Base-by-base conservation (phyloP, 306 rosid genomes). In the Quercus parvula region DNA sequence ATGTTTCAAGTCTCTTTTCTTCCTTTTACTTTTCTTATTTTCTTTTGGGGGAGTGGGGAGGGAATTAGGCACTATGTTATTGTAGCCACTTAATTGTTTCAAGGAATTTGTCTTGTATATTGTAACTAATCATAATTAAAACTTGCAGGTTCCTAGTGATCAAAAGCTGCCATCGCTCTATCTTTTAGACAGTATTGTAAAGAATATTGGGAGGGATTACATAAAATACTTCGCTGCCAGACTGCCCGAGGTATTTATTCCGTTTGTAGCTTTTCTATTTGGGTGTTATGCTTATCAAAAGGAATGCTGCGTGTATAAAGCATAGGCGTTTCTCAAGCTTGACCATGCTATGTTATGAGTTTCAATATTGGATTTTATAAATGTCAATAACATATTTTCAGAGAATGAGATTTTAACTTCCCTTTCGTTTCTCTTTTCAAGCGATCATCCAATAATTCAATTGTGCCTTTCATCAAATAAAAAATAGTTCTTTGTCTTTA, bases 121-220 rank as follows among this genome's bases (percentile, higher is more conserved):
- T 73, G 61, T 49, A 52, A 75, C 84, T 78, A 75, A 85, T 79
- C 14, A 12, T 57, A 61, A 67, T 66, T 52, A 82, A 76, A 73
- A 63, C 83, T 84, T 91, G 78, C 98, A 94, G 97, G 98, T 94
- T 82, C 90, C 97, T 12, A 90, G 87, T 72, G 98, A 94, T 25
- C 97, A 90, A 85, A 94, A 94, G 89, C 89, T 94, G 63, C 98
- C 98, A 46, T 90, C 98, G 17, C 98, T 94, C 68, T 94, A 94
- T 88, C 96, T 94, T 78, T 77, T 94, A 77, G 98, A 94, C 94
- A 92, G 98, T 84, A 94, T 94, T 68, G 97, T 94, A 68, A 94
- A 94, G 96, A 94, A 94, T 83, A 92, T 94, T 9, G 97, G 99
- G 74, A 87, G 94, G 81, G 98, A 96, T 77, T 96, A 96, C 84